Base-by-base conservation (phyloP, 2,329 filamentous ascomycete genomes). In the Ceratocystis colombiana region DNA sequence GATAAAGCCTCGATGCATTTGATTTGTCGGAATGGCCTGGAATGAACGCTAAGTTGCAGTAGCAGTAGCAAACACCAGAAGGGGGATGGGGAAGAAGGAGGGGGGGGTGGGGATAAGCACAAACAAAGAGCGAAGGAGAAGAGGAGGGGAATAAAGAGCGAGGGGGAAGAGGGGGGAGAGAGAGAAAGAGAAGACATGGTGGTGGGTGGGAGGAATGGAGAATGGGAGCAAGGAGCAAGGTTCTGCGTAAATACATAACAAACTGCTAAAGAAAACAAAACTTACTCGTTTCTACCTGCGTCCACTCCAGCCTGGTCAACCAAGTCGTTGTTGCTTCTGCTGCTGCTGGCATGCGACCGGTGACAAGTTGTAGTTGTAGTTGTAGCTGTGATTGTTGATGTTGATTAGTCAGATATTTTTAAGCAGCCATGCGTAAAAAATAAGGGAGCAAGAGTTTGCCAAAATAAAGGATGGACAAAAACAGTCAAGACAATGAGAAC, bases 351-450 rank as follows among this genome's bases (percentile, higher is more conserved):
- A 15, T 41, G 37, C 37, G 10, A 41, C 10, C 12, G 37, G 12
- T 41, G 37, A 15, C 37, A 41, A 4, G 37, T 15, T 41, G 37
- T 41, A 12, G 37, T 4, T 41, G 10, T 41, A 41, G 37, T 4
- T 41, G 37, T 41, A 41, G 37, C 37, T 41, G 37, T 41, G 10
- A 41, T 15, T 22, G 48, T 50, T 50, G 48, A 50, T 50, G 10
- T 50, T 22, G 48, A 57, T 57, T 57, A 57, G 53, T 57, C 53
- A 30, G 10, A 33, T 28, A 57, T 57, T 12, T 30, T 41, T 41
- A 41, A 41, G 37, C 37, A 41, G 37, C 37, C 37, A 41, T 12
- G 37, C 37, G 37, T 41, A 12, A 3, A 41, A 15, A 12, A 41
- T 15, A 4, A 41, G 5, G 37, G 10, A 12, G 12, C 53, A 5